These are phyloP conservation scores for Aspergillus udagawae DNA, from an alignment of 2,329 filamentous ascomycete species.

Conservation along the genomic window DNA sequence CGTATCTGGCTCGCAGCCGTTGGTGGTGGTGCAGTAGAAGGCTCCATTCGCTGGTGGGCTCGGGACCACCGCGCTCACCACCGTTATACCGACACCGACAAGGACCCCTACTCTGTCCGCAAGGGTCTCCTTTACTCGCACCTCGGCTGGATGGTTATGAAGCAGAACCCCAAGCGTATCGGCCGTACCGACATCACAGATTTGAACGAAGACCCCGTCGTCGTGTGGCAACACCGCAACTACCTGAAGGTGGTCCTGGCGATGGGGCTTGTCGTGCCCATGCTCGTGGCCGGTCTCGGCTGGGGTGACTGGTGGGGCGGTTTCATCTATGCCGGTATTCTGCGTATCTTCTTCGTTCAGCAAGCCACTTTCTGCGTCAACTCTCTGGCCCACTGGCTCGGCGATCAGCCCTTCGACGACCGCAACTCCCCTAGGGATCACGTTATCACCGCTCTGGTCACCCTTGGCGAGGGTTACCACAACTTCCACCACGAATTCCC, in stretches of 20 bases:
- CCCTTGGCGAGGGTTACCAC: constrained; percentile 85
- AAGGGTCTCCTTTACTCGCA: constrained; percentile 83
- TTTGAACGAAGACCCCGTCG: constrained; percentile 78
- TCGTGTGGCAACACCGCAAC: constrained; percentile 83
- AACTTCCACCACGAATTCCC: constrained; percentile 97
- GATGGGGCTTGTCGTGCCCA: constrained; percentile 75
- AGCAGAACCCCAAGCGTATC: constrained; percentile 86
- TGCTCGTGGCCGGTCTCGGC: constrained; percentile 67
- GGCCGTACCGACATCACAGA: constrained; percentile 86
- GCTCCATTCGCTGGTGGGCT: constrained; percentile 86
- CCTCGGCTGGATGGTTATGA: constrained; percentile 89
- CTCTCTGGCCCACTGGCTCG: constrained; percentile 84
- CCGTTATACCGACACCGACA: constrained; percentile 87
- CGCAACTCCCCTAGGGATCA: constrained; percentile 87
- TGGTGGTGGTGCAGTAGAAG: constrained; percentile 78
- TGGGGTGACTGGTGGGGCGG: constrained; percentile 81
- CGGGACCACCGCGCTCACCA: constrained; percentile 83
- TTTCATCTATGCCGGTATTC: constrained; percentile 78
- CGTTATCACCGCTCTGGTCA: constrained; percentile 78
- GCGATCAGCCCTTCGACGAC: constrained; percentile 89
- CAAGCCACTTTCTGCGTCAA: constrained; percentile 93
- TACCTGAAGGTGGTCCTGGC: constrained; percentile 74
- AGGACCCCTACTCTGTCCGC: constrained; percentile 86
- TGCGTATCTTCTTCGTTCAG: constrained; percentile 85
- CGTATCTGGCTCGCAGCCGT: constrained; percentile 78